phyloP scores from a whole-genome alignment of 2,329 filamentous ascomycete species.

The Diplocarpon rosae region DNA sequence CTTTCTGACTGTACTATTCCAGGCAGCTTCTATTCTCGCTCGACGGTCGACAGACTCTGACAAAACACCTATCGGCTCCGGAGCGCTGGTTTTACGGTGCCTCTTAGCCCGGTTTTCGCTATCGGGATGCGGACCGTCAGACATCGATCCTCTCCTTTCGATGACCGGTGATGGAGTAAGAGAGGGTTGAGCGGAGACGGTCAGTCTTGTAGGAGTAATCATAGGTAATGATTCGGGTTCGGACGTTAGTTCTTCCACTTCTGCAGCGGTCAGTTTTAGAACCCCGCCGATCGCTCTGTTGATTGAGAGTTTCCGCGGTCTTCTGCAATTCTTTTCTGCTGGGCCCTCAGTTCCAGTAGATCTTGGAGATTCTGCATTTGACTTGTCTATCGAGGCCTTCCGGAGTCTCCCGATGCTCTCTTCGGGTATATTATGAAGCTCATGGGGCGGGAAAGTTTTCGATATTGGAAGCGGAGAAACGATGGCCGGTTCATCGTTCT shows the following conservation, averaged over 20 bases:
- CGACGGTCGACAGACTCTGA: slow-evolving; percentile 13
- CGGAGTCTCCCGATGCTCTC: slow-evolving; percentile 16
- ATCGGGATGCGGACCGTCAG: slow-evolving; percentile 13
- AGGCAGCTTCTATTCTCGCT: slow-evolving; percentile 8
- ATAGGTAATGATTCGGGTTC: slow-evolving; percentile 48
- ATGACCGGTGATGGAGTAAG: slow-evolving; percentile 23
- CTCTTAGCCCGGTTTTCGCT: slow-evolving; percentile 9
- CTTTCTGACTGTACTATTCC: slow-evolving; percentile 12
- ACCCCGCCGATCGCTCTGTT: slow-evolving; percentile 30
- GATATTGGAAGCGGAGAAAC: slow-evolving; percentile 16
- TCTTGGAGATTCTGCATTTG: slow-evolving; percentile 32
- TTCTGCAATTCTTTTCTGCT: slow-evolving; percentile 27
- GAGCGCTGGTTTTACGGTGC: slow-evolving; percentile 7
- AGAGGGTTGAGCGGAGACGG: slow-evolving; percentile 24
- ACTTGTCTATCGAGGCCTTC: slow-evolving; percentile 16
- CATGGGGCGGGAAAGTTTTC: slow-evolving; percentile 16
- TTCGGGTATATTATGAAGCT: slow-evolving; percentile 24
- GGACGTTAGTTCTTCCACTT: slow-evolving; percentile 47
- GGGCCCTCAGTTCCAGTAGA: slow-evolving; percentile 50
- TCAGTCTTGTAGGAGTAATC: slow-evolving; percentile 30
- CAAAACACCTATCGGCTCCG: slow-evolving; percentile 9
- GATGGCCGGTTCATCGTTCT: slow-evolving; percentile 11
- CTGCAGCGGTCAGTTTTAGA: slow-evolving; percentile 44
- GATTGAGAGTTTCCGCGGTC: slow-evolving; percentile 16
- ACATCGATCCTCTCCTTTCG: slow-evolving; percentile 10